These are phyloP conservation scores for Phaffomyces opuntiae DNA, from an alignment of 805 yeast species.

Conservation along the genomic window DNA sequence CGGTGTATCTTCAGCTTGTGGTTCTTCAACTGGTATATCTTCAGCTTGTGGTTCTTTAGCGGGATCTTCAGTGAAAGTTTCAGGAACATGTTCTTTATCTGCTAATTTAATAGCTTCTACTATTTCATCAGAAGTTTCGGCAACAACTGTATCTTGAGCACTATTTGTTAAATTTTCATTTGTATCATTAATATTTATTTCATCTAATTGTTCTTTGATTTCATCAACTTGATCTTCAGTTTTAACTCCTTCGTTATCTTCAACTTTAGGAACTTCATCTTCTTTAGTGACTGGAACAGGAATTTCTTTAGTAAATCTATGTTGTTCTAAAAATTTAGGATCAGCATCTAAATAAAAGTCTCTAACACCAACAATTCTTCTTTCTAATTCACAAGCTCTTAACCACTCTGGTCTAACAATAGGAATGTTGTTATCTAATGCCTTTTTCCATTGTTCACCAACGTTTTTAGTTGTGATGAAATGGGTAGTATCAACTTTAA, in stretches of 20 bases:
- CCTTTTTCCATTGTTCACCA: conserved; percentile 74
- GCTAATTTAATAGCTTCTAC: background rate
- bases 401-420: conserved; percentile 96
- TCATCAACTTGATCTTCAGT: conserved; percentile 4
- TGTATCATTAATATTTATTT: conserved; percentile 4
- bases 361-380: conserved; percentile 88
- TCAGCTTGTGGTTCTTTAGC: conserved; percentile 1
- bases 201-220: conserved; percentile 9
- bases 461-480: conserved; percentile 67
- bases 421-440: conserved; percentile 82
- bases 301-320: conserved; percentile 32
- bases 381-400: conserved; percentile 84
- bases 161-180: conserved; percentile 5
- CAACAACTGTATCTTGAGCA: background rate
- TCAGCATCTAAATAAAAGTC: conserved; percentile 67
- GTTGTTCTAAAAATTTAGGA: conserved; percentile 34
- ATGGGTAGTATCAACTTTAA: conserved; percentile 90
- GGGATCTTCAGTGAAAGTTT: background rate
- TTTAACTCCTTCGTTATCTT: background rate
- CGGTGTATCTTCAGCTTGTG: conserved; percentile 1
- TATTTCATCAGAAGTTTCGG: background rate
- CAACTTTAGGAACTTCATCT: conserved; percentile 4
- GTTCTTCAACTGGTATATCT: background rate
- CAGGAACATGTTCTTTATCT: background rate
- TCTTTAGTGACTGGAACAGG: background rate